Base-by-base conservation (phyloP, 2,329 filamentous ascomycete species). In the Paraphaeosphaeria sporulosa region DNA sequence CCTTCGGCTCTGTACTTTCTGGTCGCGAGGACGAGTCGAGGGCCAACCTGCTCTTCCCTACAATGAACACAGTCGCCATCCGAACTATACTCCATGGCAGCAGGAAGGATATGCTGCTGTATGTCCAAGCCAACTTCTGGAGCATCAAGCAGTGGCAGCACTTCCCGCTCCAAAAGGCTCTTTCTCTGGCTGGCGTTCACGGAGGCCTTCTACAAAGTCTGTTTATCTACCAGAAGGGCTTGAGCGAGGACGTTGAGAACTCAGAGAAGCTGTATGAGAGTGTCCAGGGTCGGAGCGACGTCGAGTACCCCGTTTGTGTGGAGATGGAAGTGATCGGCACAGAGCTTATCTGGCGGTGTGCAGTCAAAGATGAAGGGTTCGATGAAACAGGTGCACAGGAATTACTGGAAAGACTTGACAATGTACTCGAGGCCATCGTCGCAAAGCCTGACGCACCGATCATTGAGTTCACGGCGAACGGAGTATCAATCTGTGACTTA, bases 41-140 rank as follows among this genome's bases (percentile, higher is more conserved):
- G 0, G 86, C 90, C 46, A 76, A 86, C 27, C 77, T 94, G 13
- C 83, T 94, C 71, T 97, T 97, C 69, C 94, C 94, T 0, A 92
- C 91, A 0, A 97, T 97, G 91, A 97, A 96, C 71, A 97, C 94
- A 0, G 88, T 97, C 0, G 86, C 90, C 0, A 82, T 96, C 8
- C 85, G 93, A 12, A 85, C 85, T 1, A 83, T 94, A 2, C 74
- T 97, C 2, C 90, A 95, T 67, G 92, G 92, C 1, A 87, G 84
- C 0, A 79, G 85, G 0, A 64, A 75, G 0, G 84, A 88, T 0
- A 89, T 96, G 78, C 78, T 97, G 30, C 83, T 81, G 13, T 91
- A 94, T 70, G 83, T 93, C 64, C 93, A 97, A 71, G 85, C 89
- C 1, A 89, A 86, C 61, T 86, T 91, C 76, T 82, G 84, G 1